These are phyloP conservation scores for Nannizziopsis arthrosporioides DNA, from an alignment of 2,329 filamentous ascomycete species.

Conservation along the genomic window DNA sequence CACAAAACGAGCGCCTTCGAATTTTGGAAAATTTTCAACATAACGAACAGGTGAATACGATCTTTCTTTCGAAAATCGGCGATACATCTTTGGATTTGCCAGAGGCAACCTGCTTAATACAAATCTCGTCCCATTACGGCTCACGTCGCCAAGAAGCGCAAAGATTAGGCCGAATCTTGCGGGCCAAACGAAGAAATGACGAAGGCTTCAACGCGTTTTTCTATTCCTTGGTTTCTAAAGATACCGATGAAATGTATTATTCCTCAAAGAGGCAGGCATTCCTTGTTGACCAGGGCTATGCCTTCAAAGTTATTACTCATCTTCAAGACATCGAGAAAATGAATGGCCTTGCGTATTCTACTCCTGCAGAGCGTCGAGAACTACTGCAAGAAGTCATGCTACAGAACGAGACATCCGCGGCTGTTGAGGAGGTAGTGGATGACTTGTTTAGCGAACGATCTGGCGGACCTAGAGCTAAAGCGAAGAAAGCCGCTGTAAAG, in stretches of 20 bases:
- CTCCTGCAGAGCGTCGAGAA: conserved; percentile 68
- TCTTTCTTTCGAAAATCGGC: conserved; percentile 94
- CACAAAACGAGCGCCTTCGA: conserved; percentile 69
- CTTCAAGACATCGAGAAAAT: conserved; percentile 82
- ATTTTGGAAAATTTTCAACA: conserved; percentile 93
- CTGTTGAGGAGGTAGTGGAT: conserved; percentile 58
- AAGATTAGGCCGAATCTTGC: conserved; percentile 78
- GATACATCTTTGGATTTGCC: conserved; percentile 96
- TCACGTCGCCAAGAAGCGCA: conserved; percentile 95
- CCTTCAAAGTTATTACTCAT: conserved; percentile 97
- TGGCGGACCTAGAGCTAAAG: conserved; percentile 30
- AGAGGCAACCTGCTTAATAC: conserved; percentile 90
- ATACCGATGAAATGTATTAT: conserved; percentile 96
- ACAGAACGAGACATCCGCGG: conserved; percentile 64
- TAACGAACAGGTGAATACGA: conserved; percentile 77
- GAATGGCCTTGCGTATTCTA: conserved; percentile 66
- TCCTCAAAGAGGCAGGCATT: conserved; percentile 95
- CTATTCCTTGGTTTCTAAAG: conserved; percentile 93
- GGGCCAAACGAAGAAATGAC: conserved; percentile 90
- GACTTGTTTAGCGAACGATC: conserved; percentile 53
- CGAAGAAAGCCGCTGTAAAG: conserved; percentile 50
- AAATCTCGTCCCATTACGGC: conserved; percentile 95
- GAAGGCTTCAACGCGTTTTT: conserved; percentile 99
- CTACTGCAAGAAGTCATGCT: conserved; percentile 80
- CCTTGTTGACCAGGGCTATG: conserved; percentile 93